phyloP scores from a whole-genome alignment of 495 filamentous ascomycete genomes.

The Bacidia rubella region DNA sequence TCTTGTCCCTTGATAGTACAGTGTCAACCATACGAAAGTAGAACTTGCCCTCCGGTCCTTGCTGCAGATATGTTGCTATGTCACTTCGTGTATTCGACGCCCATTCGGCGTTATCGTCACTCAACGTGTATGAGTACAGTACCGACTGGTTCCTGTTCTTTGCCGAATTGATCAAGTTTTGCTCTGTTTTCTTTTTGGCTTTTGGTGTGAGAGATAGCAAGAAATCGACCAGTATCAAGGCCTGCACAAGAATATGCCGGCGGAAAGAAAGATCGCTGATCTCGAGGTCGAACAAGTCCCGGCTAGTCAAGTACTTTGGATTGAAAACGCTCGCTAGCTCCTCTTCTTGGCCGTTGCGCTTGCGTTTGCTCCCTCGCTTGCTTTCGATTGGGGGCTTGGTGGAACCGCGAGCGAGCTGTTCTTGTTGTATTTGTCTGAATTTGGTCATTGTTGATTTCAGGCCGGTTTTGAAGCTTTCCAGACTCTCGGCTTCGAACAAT shows the following conservation, averaged over 20 bases:
- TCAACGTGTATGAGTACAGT: conserved; percentile 61
- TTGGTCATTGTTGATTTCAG: conserved; percentile 65
- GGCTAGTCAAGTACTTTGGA: conserved; percentile 89
- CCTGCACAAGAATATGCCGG: conserved; percentile 85
- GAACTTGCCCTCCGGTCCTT: conserved; percentile 69
- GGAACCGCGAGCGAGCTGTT: conserved; percentile 35
- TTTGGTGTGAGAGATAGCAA: conserved; percentile 75
- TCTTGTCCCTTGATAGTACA: conserved; percentile 85
- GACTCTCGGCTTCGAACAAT: conserved; percentile 56
- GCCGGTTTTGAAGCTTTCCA: conserved; percentile 62
- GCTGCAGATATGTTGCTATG: conserved; percentile 67
- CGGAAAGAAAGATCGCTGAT: conserved; percentile 89
- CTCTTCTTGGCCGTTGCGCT: conserved; percentile 44
- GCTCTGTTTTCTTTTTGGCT: conserved; percentile 61
- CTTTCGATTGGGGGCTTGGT: conserved; percentile 45
- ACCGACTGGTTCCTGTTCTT: conserved; percentile 94
- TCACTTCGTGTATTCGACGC: conserved; percentile 51
- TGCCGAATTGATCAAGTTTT: too few relatives aligned
- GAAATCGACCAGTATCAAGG: conserved; percentile 86
- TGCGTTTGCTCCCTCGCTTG: conserved; percentile 56
- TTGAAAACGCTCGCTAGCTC: conserved; percentile 71
- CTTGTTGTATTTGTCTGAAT: conserved; percentile 68
- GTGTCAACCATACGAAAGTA: conserved; percentile 95
- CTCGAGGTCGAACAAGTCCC: conserved; percentile 92
- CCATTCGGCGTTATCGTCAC: conserved; percentile 80